Evolutionary conservation across 306 rosid genomes (phyloP), one percentile per base, ranked within the genome.

Genomic region (Vigna angularis): DNA sequence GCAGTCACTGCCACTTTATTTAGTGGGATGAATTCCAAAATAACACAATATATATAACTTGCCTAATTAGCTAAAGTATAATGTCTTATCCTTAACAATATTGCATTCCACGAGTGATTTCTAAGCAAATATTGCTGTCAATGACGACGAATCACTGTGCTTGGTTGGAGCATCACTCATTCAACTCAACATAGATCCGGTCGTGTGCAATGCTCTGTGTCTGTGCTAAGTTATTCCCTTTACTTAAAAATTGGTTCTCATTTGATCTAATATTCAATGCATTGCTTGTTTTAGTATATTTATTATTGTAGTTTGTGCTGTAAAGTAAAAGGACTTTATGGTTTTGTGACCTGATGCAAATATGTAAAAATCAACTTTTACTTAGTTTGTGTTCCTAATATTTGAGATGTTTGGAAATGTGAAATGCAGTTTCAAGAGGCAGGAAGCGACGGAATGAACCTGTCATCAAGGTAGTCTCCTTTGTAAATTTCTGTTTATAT

Each of bases 401-500:
- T 75, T 74, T 83, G 50, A 85, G 71, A 53, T 45, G 8, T 73
- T 77, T 26, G 62, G 44, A 65, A 49, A 61, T 73, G 62, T 89
- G 57, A 73, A 77, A 79, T 89, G 92, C 97, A 92, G 98, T 44
- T 18, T 53, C 79, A 20, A 88, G 88, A 83, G 86, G 91, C 72
- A 84, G 64, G 86, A 94, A 92, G 82, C 85, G 92, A 30, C 90
- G 88, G 88, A 81, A 72, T 82, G 94, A 92, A 77, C 57, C 87
- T 71, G 34, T 18, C 59, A 2, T 15, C 66, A 86, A 87, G 98
- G 98, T 92, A 87, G 72, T 78, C 77, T 32, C 22, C 36, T 44
- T 66, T 79, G 51, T 79, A 68, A 79, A 45, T 18, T 56, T 74
- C 76, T 77, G 56, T 30, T 80, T 56, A 22, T 79, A 12, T 12